Evolutionary conservation across 805 yeast genomes (phyloP).

Genomic region (Lipomyces mesembrius): DNA sequence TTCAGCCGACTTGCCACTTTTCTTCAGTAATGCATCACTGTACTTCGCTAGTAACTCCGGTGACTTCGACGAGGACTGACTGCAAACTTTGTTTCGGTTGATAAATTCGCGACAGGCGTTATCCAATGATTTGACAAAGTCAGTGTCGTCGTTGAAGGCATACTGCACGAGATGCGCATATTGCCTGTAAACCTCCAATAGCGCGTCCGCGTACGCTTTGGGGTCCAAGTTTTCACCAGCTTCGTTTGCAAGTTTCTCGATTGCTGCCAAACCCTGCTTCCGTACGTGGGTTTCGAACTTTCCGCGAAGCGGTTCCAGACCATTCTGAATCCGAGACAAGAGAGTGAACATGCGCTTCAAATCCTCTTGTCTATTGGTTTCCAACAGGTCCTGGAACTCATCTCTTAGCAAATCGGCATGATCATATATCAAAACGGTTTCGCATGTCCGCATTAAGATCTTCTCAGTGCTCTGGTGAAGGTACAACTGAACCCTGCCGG

Average conservation of each 20-base stretch:
- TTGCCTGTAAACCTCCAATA: constrained; percentile 69
- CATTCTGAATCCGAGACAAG: constrained; percentile 75
- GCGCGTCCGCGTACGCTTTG: constrained; percentile 74
- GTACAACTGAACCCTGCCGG: constrained; percentile 72
- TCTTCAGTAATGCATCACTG: constrained; percentile 80
- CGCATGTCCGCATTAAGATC: constrained; percentile 74
- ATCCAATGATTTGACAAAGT: constrained; percentile 85
- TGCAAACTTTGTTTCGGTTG: constrained; percentile 78
- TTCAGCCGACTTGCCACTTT: constrained; percentile 66
- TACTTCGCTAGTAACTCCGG: constrained; percentile 91
- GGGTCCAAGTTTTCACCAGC: constrained; percentile 59
- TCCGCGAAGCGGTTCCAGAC: constrained; percentile 76
- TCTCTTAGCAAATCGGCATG: constrained; percentile 77
- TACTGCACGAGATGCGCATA: constrained; percentile 66
- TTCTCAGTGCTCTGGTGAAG: constrained; percentile 85
- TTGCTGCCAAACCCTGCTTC: constrained; percentile 62
- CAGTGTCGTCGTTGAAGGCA: constrained; percentile 74
- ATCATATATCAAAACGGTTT: constrained; percentile 73
- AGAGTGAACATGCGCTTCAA: constrained; percentile 76
- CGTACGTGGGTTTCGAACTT: constrained; percentile 75
- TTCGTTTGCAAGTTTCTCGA: constrained; percentile 58
- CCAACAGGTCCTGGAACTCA: constrained; percentile 76
- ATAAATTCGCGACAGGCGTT: constrained; percentile 84
- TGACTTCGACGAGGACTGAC: constrained; percentile 63
- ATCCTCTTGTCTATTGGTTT: constrained; percentile 71